A percentile compares a stretch with the other conserved stretches of the same genome.
Evolutionary conservation across 2,329 filamentous ascomycete genomes (phyloP).

Genomic region (Chaetomium sp.): DNA sequence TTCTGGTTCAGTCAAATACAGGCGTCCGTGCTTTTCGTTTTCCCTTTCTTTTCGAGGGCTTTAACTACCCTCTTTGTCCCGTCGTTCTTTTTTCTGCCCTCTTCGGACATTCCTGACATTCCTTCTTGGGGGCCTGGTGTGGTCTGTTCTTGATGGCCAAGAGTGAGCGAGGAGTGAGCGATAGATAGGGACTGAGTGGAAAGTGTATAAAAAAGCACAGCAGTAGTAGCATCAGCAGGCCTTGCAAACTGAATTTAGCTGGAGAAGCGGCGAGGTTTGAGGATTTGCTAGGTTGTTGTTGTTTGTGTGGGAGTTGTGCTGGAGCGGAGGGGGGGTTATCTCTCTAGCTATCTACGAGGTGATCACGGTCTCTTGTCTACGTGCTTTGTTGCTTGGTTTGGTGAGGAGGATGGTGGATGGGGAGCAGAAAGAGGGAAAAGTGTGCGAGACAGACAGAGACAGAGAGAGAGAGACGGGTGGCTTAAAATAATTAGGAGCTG

Average conservation of each 20-base stretch:
- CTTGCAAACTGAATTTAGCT: background rate
- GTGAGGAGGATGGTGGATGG: background rate
- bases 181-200: background rate
- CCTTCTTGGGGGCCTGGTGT: background rate
- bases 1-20: conserved; percentile 24
- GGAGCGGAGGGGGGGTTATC: background rate
- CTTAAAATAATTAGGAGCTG: conserved; percentile 13
- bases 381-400: background rate
- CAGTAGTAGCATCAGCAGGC: background rate
- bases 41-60: background rate
- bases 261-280: background rate
- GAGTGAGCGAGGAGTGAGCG: background rate
- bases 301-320: background rate
- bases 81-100: conserved; percentile 15
- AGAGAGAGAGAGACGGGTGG: background rate
- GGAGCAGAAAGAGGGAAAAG: no score
- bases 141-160: background rate
- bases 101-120: conserved; percentile 6
- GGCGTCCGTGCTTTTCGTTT: conserved; percentile 26
- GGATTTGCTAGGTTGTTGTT: background rate
- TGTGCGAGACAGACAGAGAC: background rate
- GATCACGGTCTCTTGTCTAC: background rate
- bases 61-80: conserved; percentile 12
- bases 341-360: background rate
- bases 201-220: conserved; percentile 8